Evolutionary conservation across 1,139 yeast genomes (phyloP).

Genomic region (Protomyces macrosporus): DNA sequence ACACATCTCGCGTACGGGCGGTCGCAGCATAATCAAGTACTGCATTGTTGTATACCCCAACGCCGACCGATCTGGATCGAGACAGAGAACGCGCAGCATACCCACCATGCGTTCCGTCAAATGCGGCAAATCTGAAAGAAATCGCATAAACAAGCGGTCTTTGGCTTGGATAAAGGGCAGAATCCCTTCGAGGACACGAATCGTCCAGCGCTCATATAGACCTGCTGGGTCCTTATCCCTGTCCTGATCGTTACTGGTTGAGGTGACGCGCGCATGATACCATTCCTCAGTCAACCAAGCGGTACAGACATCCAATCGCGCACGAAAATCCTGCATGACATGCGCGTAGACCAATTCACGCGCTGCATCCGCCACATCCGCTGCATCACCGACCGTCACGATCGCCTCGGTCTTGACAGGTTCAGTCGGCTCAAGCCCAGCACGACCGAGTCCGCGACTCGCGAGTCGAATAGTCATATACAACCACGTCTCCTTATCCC

Average conservation of each 20-base stretch:
- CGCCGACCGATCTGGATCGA: constrained; percentile 75
- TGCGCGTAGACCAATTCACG: constrained; percentile 67
- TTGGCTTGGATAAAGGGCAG: constrained; percentile 76
- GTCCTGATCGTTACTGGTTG: background rate
- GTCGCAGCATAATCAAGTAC: constrained; percentile 76
- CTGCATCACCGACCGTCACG: background rate
- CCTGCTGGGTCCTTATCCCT: constrained; percentile 34
- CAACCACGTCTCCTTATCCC: constrained; percentile 54
- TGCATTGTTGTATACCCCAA: constrained; percentile 48
- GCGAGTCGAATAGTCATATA: constrained; percentile 69
- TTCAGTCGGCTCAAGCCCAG: constrained; percentile 28
- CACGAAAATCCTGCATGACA: constrained; percentile 67
- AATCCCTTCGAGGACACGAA: constrained; percentile 66
- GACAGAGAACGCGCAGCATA: constrained; percentile 66
- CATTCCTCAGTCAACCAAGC: constrained; percentile 97
- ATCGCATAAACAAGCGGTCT: constrained; percentile 73
- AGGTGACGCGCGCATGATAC: constrained; percentile 55
- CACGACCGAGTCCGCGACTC: constrained; percentile 49
- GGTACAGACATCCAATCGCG: constrained; percentile 67
- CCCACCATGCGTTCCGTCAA: constrained; percentile 57
- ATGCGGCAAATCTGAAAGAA: constrained; percentile 80
- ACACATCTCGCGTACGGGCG: constrained; percentile 69
- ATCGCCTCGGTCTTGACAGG: background rate
- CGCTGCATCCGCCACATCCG: constrained; percentile 50
- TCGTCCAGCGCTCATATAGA: constrained; percentile 66